These are phyloP conservation scores for Cytospora schulzeri DNA, from an alignment of 2,329 filamentous ascomycete genomes.

Conservation along the genomic window DNA sequence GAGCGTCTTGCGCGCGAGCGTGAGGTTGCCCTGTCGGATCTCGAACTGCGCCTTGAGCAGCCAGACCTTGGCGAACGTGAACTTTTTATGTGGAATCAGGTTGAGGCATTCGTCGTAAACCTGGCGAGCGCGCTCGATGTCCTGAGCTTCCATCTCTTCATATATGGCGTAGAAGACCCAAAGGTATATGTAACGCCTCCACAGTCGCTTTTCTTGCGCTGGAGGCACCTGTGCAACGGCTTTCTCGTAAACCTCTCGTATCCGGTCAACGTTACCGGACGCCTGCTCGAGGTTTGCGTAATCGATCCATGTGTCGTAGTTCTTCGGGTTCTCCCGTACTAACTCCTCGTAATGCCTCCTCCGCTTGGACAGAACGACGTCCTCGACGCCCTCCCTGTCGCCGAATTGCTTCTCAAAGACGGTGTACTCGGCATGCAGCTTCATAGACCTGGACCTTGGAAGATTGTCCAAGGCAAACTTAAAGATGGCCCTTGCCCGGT, in stretches of 20 bases:
- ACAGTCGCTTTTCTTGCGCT: slow-evolving; percentile 94
- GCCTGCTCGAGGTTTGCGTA: slow-evolving; percentile 89
- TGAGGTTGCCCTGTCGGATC: slow-evolving; percentile 80
- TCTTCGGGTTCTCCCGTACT: slow-evolving; percentile 89
- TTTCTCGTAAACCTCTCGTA: slow-evolving; percentile 91
- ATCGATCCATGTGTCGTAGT: slow-evolving; percentile 98
- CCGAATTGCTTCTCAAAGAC: slow-evolving; percentile 99
- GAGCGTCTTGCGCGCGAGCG: slow-evolving; percentile 81
- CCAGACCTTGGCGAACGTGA: slow-evolving; percentile 98
- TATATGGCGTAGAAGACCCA: slow-evolving; percentile 98
- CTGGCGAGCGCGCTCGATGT: slow-evolving; percentile 77
- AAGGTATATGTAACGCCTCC: slow-evolving; percentile 95
- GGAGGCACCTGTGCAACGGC: slow-evolving; percentile 95
- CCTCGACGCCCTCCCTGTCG: slow-evolving; percentile 88
- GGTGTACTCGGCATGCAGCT: slow-evolving; percentile 90
- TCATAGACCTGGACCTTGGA: slow-evolving; percentile 80
- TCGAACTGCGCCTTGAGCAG: slow-evolving; percentile 92
- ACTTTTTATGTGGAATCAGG: slow-evolving; percentile 91
- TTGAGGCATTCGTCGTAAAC: slow-evolving; percentile 89
- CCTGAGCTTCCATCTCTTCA: slow-evolving; percentile 85
- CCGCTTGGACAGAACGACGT: slow-evolving; percentile 93
- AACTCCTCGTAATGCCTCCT: slow-evolving; percentile 93
- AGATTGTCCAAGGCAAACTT: slow-evolving; percentile 94
- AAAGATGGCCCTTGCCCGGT: slow-evolving; percentile 91
- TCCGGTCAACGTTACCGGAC: slow-evolving; percentile 77